These are phyloP conservation scores for Acacia concinna DNA, from an alignment of 331 rosid genomes.

Conservation along the genomic window DNA sequence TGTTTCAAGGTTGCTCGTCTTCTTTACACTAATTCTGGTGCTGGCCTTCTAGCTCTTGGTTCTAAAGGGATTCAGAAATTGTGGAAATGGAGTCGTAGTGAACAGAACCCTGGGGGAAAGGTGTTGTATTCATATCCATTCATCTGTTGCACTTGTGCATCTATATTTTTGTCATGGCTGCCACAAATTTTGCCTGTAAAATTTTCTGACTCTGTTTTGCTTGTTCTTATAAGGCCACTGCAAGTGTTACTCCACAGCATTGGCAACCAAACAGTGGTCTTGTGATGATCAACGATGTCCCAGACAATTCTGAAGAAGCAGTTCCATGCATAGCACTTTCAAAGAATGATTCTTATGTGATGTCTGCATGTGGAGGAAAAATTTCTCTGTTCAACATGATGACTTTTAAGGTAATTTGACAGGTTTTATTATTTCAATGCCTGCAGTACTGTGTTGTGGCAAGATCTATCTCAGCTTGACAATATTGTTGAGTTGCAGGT, in stretches of 20 bases:
- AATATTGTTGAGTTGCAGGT: constrained; percentile 36
- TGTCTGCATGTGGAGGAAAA: constrained; percentile 83
- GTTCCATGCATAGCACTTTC: constrained; percentile 79
- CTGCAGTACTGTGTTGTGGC: not conserved
- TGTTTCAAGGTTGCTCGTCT: constrained; percentile 41
- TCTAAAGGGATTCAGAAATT: constrained; percentile 74
- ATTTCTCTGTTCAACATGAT: constrained; percentile 74
- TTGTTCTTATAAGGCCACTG: constrained; percentile 52
- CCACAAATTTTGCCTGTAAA: not conserved
- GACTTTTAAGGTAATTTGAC: constrained; percentile 64
- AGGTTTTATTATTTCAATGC: not conserved
- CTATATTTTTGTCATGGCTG: constrained; percentile 3
- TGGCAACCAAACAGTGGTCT: constrained; percentile 68
- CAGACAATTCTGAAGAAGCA: constrained; percentile 50
- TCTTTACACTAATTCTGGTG: constrained; percentile 74
- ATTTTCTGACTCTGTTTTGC: constrained; percentile 16
- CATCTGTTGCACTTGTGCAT: constrained; percentile 6
- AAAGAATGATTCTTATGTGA: constrained; percentile 73
- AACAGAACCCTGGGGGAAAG: constrained; percentile 69
- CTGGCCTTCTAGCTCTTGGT: constrained; percentile 76
- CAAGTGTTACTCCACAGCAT: constrained; percentile 51
- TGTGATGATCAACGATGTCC: constrained; percentile 57
- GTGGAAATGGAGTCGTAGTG: constrained; percentile 83
- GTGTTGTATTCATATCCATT: constrained; percentile 36
- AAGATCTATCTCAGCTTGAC: constrained; percentile 10